These are phyloP conservation scores for Cyclocybe cylindracea DNA, from an alignment of 768 basidiomycete species.

Conservation along the genomic window DNA sequence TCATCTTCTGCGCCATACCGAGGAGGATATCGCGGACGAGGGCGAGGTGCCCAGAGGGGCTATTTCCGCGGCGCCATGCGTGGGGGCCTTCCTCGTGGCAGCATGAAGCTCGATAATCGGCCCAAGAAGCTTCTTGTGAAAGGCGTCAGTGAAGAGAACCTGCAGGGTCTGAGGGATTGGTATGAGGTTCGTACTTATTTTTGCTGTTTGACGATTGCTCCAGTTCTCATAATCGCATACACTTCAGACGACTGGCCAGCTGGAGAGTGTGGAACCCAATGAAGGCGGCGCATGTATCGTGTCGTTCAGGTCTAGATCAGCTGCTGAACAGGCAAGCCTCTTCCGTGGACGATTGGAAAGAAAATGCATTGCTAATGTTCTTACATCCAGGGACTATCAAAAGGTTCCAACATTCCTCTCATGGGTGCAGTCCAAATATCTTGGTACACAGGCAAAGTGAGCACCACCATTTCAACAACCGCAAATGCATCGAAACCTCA, in stretches of 20 bases:
- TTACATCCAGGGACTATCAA: constrained; percentile 61
- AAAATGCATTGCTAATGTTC: constrained; percentile 11
- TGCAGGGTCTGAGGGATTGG: constrained; percentile 76
- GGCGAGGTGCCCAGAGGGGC: constrained; percentile 55
- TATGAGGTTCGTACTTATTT: constrained; percentile 61
- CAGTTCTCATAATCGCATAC: constrained; percentile 4
- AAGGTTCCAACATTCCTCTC: constrained; percentile 66
- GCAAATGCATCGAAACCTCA: constrained; percentile 19
- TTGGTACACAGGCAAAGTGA: constrained; percentile 54
- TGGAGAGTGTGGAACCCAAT: constrained; percentile 61
- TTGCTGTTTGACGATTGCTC: neutral
- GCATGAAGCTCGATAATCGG: constrained; percentile 90
- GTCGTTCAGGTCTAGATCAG: constrained; percentile 67
- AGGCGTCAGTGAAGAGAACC: constrained; percentile 51
- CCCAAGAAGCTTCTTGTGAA: constrained; percentile 80
- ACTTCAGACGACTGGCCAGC: constrained; percentile 62
- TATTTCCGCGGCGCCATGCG: constrained; percentile 64
- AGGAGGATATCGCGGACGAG: constrained; percentile 72
- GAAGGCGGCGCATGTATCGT: constrained; percentile 57
- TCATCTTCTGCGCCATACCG: constrained; percentile 49
- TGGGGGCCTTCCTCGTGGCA: constrained; percentile 66
- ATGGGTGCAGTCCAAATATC: constrained; percentile 66
- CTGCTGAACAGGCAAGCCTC: constrained; percentile 69
- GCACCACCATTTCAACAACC: constrained; percentile 17
- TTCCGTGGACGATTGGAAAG: neutral